Conservation (phyloP, 805 yeast species). For the Maudiozyma turicensis region DNA sequence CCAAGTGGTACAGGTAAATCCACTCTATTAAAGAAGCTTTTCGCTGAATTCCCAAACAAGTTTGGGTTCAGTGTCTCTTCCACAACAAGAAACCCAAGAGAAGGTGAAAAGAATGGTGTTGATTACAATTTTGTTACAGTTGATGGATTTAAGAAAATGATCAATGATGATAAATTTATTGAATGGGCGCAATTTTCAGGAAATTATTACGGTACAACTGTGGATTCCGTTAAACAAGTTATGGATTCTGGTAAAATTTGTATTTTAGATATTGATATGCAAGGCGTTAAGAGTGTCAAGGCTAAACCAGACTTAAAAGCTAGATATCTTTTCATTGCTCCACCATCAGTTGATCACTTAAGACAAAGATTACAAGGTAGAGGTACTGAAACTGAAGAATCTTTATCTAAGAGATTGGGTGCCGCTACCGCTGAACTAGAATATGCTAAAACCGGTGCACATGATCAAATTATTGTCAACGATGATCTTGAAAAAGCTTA, state of each 20-base stretch:
- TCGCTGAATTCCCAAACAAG: slow-evolving; percentile 78
- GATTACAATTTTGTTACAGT: slow-evolving; percentile 84
- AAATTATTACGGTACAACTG: slow-evolving; percentile 91
- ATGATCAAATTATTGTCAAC: slow-evolving; percentile 80
- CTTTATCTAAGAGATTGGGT: slow-evolving; percentile 68
- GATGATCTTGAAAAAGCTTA: slow-evolving; percentile 90
- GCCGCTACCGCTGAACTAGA: slow-evolving; percentile 88
- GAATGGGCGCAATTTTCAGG: slow-evolving; percentile 99
- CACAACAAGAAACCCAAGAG: slow-evolving; percentile 82
- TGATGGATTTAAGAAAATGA: slow-evolving; percentile 68
- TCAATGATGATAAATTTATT: slow-evolving; percentile 66
- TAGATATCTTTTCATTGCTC: slow-evolving; percentile 76
- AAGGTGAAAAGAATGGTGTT: slow-evolving; percentile 80
- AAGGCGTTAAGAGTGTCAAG: slow-evolving; percentile 92
- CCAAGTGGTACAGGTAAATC: slow-evolving; percentile 97
- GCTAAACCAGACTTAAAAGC: slow-evolving; percentile 65
- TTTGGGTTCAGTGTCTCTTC: slow-evolving; percentile 92
- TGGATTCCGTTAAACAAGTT: slow-evolving; percentile 65
- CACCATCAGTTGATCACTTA: slow-evolving; percentile 80
- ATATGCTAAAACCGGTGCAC: slow-evolving; percentile 84
- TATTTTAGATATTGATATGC: slow-evolving; percentile 96
- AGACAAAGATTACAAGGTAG: slow-evolving; percentile 69
- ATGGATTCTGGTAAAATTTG: slow-evolving; percentile 59
- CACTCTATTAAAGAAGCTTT: slow-evolving; percentile 78
- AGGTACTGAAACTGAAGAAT: slow-evolving; percentile 91